Base-by-base conservation (phyloP, 805 yeast species). In the Cyberlindnera misumaiensis region DNA sequence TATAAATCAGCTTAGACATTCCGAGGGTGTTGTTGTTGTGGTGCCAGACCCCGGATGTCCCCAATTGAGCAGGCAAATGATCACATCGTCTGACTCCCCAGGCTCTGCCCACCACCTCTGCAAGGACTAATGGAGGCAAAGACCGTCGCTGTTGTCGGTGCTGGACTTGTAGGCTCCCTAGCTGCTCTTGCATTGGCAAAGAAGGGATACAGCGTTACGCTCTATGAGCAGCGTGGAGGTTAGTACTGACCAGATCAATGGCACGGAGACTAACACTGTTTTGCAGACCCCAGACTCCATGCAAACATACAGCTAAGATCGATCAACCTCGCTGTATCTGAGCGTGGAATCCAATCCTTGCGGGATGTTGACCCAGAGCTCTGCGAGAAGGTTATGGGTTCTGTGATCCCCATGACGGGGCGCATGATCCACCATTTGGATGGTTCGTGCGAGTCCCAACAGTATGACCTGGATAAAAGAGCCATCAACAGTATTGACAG, bases 131-230 rank as follows among this genome's bases (percentile, higher is more conserved):
- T 18, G 29, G 20, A 34, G 30, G n/a, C 12, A 15, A 30, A 25
- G 22, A 36, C 59, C 3, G 75, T 72, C 13, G 87, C 75, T 1
- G 68, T 89, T 22, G 73, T 89, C 13, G 97, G 97, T 2, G 95
- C 93, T 1, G 97, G 97, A 0, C 74, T 85, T 5, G 97, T 89
- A 2, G 97, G 97, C 0, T 74, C 93, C 38, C 65, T 87, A 5
- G 73, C 89, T 0, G 93, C 96, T 0, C 58, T 89, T n/a, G 93
- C 90, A 0, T 71, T 89, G 28, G 75, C 80, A 3, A 68, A 77
- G 40, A 69, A 75, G 39, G 96, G 95, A 10, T 82, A 74, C 58
- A 43, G 71, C 1, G 97, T 89, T 15, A 70, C 79, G 0, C 54
- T 89, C 4, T 83, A 73, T 46, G 97, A 89, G 47, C 62, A 75